Percentiles rank a stretch among this genome's conserved stretches.
Conservation (phyloP, 192 early-diverging fungal species). For the Piromyces finnis region DNA sequence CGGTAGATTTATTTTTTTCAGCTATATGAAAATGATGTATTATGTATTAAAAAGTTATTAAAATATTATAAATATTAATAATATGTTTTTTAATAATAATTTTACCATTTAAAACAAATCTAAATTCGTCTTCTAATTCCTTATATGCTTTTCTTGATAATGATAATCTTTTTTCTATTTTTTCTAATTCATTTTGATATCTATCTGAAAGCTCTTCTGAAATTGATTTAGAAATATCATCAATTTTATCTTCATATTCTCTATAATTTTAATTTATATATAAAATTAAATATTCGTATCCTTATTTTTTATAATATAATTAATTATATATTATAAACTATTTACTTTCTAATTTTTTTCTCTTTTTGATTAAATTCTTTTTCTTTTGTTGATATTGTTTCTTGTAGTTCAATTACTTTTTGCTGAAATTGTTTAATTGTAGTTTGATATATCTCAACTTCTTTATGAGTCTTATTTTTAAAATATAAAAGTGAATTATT, state of each 20-base stretch:
- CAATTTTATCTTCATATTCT: neutral
- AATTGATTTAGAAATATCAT: neutral
- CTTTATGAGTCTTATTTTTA: neutral
- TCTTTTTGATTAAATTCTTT: neutral
- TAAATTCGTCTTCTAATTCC: conserved; percentile 19
- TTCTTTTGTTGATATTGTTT: neutral
- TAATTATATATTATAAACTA: no score
- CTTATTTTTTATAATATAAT: no score
- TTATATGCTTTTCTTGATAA: conserved; percentile 7
- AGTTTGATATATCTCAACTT: neutral
- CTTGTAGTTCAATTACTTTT: neutral
- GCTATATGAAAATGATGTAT: no score
- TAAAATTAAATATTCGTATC: no score
- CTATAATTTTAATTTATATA: no score
- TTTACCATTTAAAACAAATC: conserved; percentile 10
- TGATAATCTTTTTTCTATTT: conserved; percentile 2
- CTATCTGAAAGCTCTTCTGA: neutral
- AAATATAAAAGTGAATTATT: neutral
- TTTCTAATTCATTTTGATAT: conserved; percentile 13
- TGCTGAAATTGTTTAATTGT: neutral
- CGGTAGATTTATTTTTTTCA: conserved; percentile 4
- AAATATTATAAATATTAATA: no score
- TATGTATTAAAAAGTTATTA: no score
- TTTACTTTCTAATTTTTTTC: neutral
- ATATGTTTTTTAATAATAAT: neutral